Percentiles rank a stretch among this genome's conserved stretches.
Evolutionary conservation across 306 rosid genomes (phyloP).

Genomic region (Quercus ilex): DNA sequence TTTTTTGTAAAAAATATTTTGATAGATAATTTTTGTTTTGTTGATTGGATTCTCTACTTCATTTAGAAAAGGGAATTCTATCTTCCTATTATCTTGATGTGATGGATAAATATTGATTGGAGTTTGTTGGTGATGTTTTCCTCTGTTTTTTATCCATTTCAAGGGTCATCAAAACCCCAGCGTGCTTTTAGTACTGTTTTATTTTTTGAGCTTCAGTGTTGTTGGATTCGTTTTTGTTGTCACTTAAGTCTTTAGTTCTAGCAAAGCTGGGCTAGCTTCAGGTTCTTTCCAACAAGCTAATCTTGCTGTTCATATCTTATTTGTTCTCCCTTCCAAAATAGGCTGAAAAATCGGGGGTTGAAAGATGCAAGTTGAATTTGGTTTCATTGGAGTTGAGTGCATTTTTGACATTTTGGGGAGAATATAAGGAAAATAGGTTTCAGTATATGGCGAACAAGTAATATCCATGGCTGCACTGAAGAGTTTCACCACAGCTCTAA

Average conservation of each 20-base stretch:
- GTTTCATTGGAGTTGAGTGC: not conserved
- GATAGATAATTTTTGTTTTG: not conserved
- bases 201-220: not conserved
- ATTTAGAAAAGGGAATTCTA: not conserved
- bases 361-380: not conserved
- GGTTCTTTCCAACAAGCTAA: not conserved
- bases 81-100: no score
- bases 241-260: not conserved
- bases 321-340: not conserved
- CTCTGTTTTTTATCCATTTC: not conserved
- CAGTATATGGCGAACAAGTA: not conserved
- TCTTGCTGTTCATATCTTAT: not conserved
- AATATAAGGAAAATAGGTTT: not conserved
- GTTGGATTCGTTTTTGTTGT: no score
- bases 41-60: not conserved
- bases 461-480: not conserved
- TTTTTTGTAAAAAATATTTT: not conserved
- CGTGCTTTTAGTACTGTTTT: not conserved
- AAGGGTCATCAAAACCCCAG: not conserved
- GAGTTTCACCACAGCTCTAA: not conserved
- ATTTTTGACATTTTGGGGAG: not conserved
- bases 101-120: not conserved
- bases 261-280: not conserved
- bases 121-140: not conserved
- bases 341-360: not conserved